Base-by-base conservation (phyloP, 306 rosid genomes). In the Begonia loranthoides region DNA sequence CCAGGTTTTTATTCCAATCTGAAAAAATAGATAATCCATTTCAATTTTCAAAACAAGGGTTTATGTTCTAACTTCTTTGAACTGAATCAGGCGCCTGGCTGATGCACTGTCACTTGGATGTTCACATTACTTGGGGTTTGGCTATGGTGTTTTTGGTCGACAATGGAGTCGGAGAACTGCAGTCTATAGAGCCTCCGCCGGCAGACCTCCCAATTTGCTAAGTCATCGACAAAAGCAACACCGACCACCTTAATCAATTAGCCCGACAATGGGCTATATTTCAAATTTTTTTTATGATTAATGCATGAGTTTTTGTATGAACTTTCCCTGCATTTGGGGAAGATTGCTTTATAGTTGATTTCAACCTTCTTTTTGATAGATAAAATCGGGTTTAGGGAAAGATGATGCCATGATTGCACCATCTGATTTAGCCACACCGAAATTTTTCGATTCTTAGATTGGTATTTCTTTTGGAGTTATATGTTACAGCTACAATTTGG, bases 61-160 rank as follows among this genome's bases (percentile, higher is more conserved):
- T 41, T 41, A 41, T 6, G 45, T 9, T 9, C 45, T 41, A 41
- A 41, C 51, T 33, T 60, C 17, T 41, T 50, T 9, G 34, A 15
- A 17, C 1, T 64, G 61, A 40, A 67, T 16, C 39, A 90, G 95
- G 99, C 62, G 96, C 76, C 4, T 90, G 99, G 99, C 2, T 90
- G 40, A 46, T 86, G 94, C 99, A 86, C 41, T 90, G 95, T 74
- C 99, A 90, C 73, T 79, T 90, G 75, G 99, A 90, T 57, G 99
- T 76, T 62, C 99, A 90, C 49, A 90, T 90, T 24, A 52, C 50
- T 3, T 90, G 99, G 99, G 99, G 99, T 8, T 70, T 90, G 77
- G 99, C 99, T 9, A 86, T 87, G 75, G 77, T 90, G 49, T 62
- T 90, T 38, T 54, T 90, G 60, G 99, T 86, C 8, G 99, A 86